Base-by-base conservation (phyloP, 139 green algal genomes). In the Spirogloea muscicola region DNA sequence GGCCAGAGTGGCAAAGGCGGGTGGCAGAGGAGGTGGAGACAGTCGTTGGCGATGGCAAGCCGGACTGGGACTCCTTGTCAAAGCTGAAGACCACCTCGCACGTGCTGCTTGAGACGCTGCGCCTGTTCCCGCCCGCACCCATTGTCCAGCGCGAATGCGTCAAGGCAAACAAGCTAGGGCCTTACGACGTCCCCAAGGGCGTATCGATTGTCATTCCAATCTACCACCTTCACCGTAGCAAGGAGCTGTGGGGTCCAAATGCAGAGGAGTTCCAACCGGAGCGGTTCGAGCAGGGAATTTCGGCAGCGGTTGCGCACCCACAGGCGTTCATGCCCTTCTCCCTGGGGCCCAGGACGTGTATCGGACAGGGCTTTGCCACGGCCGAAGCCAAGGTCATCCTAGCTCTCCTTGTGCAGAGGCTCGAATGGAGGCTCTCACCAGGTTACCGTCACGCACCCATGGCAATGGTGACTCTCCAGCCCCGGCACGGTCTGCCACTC, bases 181-280 rank as follows among this genome's bases (percentile, higher is more conserved):
- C n/a, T n/a, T n/a, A n/a, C n/a, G n/a, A n/a, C n/a, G n/a, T n/a
- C n/a, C n/a, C n/a, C 43, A 96, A 96, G 58, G 16, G 59, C 6
- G 87, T 92, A 13, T 94, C 89, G 1, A 91, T 93, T 0, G 48
- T 94, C 80, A 82, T 96, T 31, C 97, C 92, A 91, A 87, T 88
- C 63, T 87, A 96, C 43, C 89, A 93, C 0, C 89, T 96, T 39
- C 61, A 61, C 2, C 96, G 95, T 85, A 61, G 87, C 7, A 91
- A 91, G 3, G 86, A 92, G 63, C 86, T 93, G 62, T 97, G 94
- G 68, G 90, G 76, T 29, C 49, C 49, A 10, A 37, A 29, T 25
- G 13, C 1, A 16, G 16, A 16, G 27, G 31, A 27, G 16, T 33
- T 31, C 0, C 65, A 74, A 46, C 34, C 37, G 65, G 65, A 2